Conservation (phyloP, 202 grass and related monocot genomes). For the Cymbopogon flexuosus region DNA sequence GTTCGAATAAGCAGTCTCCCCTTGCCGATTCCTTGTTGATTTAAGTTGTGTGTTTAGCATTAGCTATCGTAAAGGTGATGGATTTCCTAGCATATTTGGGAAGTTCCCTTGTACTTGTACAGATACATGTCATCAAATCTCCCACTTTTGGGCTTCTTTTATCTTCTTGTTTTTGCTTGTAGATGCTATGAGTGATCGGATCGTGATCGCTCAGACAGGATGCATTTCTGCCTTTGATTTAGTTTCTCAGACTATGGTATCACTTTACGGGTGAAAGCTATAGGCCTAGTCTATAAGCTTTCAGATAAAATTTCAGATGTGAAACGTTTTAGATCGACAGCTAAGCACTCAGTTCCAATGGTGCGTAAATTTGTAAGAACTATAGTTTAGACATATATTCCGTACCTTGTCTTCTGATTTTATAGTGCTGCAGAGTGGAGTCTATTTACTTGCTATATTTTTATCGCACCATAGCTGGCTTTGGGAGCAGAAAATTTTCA, state of each 20-base stretch:
- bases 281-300: not conserved
- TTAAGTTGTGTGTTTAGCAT: not conserved
- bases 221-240: slow-evolving; percentile 12
- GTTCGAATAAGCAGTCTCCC: slow-evolving; percentile 13
- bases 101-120: not conserved
- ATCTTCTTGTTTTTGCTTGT: slow-evolving; percentile 14
- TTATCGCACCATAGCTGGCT: not conserved
- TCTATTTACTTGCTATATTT: slow-evolving; percentile 4
- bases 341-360: not conserved
- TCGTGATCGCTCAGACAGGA: slow-evolving; percentile 14
- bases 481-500: not conserved
- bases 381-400: not conserved
- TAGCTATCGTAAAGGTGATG: not conserved
- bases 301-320: not conserved
- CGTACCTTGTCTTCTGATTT: slow-evolving; percentile 4
- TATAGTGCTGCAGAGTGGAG: not conserved
- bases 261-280: slow-evolving; percentile 23
- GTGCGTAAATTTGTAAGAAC: not conserved
- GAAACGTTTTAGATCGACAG: slow-evolving; percentile 8
- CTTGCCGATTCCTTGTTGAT: slow-evolving; percentile 4
- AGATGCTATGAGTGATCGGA: not conserved
- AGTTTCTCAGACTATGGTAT: slow-evolving; percentile 4
- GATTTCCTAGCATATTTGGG: not conserved
- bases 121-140: not conserved
- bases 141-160: slow-evolving; percentile 12